Base-by-base conservation (phyloP, 2,329 filamentous ascomycete genomes). In the Colletotrichum caudatum region DNA sequence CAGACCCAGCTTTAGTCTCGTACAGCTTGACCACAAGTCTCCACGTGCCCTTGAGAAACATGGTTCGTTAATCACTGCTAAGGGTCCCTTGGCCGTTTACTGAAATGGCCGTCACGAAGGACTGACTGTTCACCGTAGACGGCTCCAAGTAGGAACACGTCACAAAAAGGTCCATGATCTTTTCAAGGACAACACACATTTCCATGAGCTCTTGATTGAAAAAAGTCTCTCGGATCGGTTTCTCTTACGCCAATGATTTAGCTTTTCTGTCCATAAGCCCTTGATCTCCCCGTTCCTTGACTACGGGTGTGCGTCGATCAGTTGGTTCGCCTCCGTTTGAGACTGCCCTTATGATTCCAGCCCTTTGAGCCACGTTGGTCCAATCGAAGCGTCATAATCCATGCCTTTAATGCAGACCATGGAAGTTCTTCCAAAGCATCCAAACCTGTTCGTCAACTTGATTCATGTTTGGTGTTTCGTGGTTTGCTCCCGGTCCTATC, bases 391-490 rank as follows among this genome's bases (percentile, higher is more conserved):
- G 20, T 63, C 29, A 20, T 2, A 53, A 6, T 8, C 39, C 14
- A 20, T 12, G 11, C 1, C 18, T 63, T 63, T n/a, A 51, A 51
- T 63, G 35, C 48, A 35, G 41, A 2, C 18, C 46, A 41, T 3
- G 37, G 5, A n/a, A 33, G 20, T 6, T 5, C 35, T 33, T 41
- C 44, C 16, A 4, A 3, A 29, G 8, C 18, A 20, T 9, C 20
- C 37, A 46, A 46, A 37, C 11, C 51, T 18, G n/a, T 33, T 44
- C 35, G 23, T 12, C 8, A 16, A 18, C 26, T 58, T 50, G 65
- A 56, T 29, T 64, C 54, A 48, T 69, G 53, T 59, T 64, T 64
- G 50, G n/a, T 35, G 50, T 64, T 54, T 69, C 46, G 37, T 20
- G 20, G 56, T 20, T 26, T 60, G 63, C 65, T 70, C 57, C 60